phyloP scores from a whole-genome alignment of 2,329 filamentous ascomycete species.

The Bipolaris zeicola region DNA sequence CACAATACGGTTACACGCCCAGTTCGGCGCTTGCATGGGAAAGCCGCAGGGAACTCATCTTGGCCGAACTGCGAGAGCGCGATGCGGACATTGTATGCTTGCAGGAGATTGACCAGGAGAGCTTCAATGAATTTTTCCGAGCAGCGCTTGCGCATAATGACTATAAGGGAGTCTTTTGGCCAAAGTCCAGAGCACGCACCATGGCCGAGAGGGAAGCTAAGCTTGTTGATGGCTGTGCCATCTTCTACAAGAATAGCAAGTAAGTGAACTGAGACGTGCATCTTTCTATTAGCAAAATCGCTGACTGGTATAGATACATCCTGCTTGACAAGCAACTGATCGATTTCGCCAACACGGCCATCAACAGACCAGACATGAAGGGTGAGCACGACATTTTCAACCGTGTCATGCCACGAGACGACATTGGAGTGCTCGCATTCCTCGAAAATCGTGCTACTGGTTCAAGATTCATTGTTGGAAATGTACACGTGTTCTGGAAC shows the following conservation, averaged over 20 bases:
- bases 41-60: constrained; percentile 79
- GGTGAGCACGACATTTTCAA: constrained; percentile 98
- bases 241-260: constrained; percentile 95
- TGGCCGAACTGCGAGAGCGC: constrained; percentile 78
- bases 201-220: constrained; percentile 90
- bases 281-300: neutral
- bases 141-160: constrained; percentile 83
- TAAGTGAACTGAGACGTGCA: constrained; percentile 30
- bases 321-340: constrained; percentile 92
- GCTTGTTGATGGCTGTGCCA: constrained; percentile 92
- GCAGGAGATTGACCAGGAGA: constrained; percentile 91
- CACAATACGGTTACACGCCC: constrained; percentile 89
- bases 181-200: constrained; percentile 85
- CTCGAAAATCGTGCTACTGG: constrained; percentile 91
- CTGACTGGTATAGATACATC: constrained; percentile 63
- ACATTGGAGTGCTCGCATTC: constrained; percentile 90
- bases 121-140: constrained; percentile 88
- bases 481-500: constrained; percentile 96
- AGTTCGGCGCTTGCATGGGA: constrained; percentile 84
- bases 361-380: constrained; percentile 96
- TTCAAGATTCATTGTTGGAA: constrained; percentile 89
- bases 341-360: constrained; percentile 88
- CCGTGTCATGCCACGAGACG: constrained; percentile 96
- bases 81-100: constrained; percentile 90
- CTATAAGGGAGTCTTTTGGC: constrained; percentile 94